Base-by-base conservation (phyloP, 2,329 filamentous ascomycete species). In the Elsinoe batatas region DNA sequence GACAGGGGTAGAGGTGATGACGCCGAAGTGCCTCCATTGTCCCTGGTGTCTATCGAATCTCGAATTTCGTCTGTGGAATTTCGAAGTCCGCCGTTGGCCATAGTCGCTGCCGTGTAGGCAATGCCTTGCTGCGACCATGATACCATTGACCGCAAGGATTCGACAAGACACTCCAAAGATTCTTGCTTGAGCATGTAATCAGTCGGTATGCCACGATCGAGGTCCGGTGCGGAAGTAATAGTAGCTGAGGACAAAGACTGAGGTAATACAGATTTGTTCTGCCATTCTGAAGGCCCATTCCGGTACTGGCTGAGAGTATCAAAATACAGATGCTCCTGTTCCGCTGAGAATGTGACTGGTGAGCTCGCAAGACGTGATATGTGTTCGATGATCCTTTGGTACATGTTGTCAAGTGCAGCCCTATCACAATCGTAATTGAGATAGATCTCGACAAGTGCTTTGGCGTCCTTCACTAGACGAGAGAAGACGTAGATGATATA, bases 371-470 rank as follows among this genome's bases (percentile, higher is more conserved):
- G 87, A 63, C 85, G 86, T 32, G 91, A 93, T 15, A 98, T 75
- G 69, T 97, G 90, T 68, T 98, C 94, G 50, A 98, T 91, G 54
- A 97, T 84, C 62, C 80, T 77, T 71, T 98, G 93, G 69, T 95
- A 98, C 70, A 97, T 93, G 70, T 98, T 98, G 72, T 97, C 91
- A 58, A 97, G 81, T 8, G 83, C 83, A 38, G 89, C 90, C 58
- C 91, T 81, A 65, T 97, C 94, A 72, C 93, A 98, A 68, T 98
- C 93, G 67, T 98, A 98, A 70, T 98, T 98, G 60, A 98, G 80
- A 70, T 98, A 98, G 12, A 91, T 85, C 70, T 98, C 93, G 13
- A 98, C 93, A 49, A 98, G 70, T 0, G 89, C 91, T 61, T 88
- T 81, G 1, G 91, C 88, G 67, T 98, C 93, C 13, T 82, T 83